Evolutionary conservation across 495 filamentous ascomycete species (phyloP).

Genomic region (Penicillium coprophilum): DNA sequence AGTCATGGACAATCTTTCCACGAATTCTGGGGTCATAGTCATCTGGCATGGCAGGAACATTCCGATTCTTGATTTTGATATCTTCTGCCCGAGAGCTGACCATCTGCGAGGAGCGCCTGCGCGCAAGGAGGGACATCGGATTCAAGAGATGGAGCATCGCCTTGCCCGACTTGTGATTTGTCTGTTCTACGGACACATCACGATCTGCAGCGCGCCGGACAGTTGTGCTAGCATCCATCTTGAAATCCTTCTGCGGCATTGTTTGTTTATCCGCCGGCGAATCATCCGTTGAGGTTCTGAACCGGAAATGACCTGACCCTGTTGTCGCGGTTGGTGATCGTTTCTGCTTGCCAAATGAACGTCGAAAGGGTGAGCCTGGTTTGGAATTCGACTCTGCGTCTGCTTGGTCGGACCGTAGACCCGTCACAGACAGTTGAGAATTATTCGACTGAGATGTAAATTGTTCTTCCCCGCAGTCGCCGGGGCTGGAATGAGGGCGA

Average conservation of each 20-base stretch:
- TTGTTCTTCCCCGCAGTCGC: slow-evolving; percentile 29
- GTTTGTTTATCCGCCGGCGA: slow-evolving; percentile 29
- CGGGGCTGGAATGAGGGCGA: slow-evolving; percentile 40
- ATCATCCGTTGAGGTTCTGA: slow-evolving; percentile 39
- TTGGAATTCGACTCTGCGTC: slow-evolving; percentile 35
- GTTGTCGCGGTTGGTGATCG: slow-evolving; percentile 31
- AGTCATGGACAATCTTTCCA: slow-evolving; percentile 85
- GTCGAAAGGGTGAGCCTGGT: slow-evolving; percentile 39
- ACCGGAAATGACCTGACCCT: slow-evolving; percentile 34
- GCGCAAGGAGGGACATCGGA: slow-evolving; percentile 63
- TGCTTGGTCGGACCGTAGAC: slow-evolving; percentile 27
- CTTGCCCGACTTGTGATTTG: slow-evolving; percentile 50
- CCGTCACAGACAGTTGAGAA: slow-evolving; percentile 29
- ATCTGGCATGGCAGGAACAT: slow-evolving; percentile 61
- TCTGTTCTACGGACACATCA: slow-evolving; percentile 31
- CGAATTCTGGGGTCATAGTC: slow-evolving; percentile 83
- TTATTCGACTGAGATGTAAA: slow-evolving; percentile 31
- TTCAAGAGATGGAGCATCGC: slow-evolving; percentile 67
- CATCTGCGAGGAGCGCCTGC: slow-evolving; percentile 55
- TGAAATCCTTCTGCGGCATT: slow-evolving; percentile 30
- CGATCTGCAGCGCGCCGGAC: slow-evolving; percentile 34
- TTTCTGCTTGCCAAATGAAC: slow-evolving; percentile 40
- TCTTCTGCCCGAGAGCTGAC: slow-evolving; percentile 45
- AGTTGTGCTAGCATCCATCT: slow-evolving; percentile 19
- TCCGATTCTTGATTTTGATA: slow-evolving; percentile 46